Percentiles rank a stretch among this genome's conserved stretches.
Evolutionary conservation across 169 alveolate genomes (phyloP).

Genomic region (Plasmodium inui): DNA sequence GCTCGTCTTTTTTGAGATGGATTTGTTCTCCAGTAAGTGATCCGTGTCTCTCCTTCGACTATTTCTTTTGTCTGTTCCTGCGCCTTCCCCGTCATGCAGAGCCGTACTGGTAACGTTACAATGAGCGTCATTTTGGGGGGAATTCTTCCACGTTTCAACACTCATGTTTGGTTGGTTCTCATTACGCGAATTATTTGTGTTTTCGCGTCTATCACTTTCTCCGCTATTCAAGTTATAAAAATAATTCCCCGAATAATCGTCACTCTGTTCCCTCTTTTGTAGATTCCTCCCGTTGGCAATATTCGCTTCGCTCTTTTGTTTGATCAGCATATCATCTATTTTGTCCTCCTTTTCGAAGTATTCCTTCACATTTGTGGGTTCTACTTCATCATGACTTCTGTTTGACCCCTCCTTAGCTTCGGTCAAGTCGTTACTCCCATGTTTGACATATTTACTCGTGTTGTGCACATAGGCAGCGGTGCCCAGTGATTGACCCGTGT

Average conservation of each 20-base stretch:
- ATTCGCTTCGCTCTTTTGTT: neutral
- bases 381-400: neutral
- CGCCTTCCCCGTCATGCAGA: neutral
- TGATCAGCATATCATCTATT: neutral
- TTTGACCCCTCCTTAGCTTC: neutral
- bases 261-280: neutral
- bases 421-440: neutral
- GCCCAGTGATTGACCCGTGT: neutral
- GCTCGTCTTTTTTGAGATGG: constrained; percentile 12
- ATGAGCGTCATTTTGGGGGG: neutral
- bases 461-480: neutral
- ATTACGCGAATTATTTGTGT: neutral
- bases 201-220: neutral
- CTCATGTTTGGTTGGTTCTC: neutral
- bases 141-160: neutral
- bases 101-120: neutral
- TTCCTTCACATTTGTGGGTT: neutral
- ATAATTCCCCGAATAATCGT: neutral
- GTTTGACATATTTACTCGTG: neutral
- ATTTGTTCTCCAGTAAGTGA: neutral
- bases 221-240: neutral
- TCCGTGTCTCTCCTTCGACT: neutral
- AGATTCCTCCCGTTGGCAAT: neutral
- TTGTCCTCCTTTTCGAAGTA: neutral
- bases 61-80: neutral